Evolutionary conservation across 1,284 basidiomycete species (phyloP), one percentile per base, ranked within the genome.

Genomic region (Cryptococcus sp.): DNA sequence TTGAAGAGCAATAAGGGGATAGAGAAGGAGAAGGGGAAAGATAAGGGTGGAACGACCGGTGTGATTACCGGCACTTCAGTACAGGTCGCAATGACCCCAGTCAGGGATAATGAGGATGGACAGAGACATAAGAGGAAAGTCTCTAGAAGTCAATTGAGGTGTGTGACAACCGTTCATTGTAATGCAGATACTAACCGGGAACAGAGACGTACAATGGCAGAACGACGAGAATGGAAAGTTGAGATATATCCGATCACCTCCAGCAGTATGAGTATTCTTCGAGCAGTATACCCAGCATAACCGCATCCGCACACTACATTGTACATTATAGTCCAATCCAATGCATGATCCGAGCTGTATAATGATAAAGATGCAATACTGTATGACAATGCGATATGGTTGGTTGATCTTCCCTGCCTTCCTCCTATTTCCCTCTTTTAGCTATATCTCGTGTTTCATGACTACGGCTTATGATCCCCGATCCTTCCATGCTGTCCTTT

Each of bases 171-270:
- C 37, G 33, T 34, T 13, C 46, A 8, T 15, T n/a, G 36, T 23
- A 8, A 11, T 5, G 3, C 34, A 7, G 45, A 46, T 46, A 36
- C 14, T 5, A 35, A 31, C 14, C 5, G 13, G 6, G 2, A 4
- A 37, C 41, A 71, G 66, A 50, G 71, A 74, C 31, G 67, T 74
- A 14, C 61, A 68, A 45, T 74, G 72, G 71, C 64, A 69, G 46
- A 58, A 64, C 5, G 72, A 70, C 49, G 69, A 70, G 58, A 72
- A 68, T 53, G 71, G 70, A 15, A 55, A 57, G 30, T 52, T 71
- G 30, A 56, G 51, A 49, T 63, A 58, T 10, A 57, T 68, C 3
- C 43, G 64, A 36, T 23, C 23, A 23, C 23, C 23, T 23, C 23
- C 23, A 23, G 23, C 23, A 23, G 23, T 23, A 23, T 23, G 23